Evolutionary conservation across 2,329 filamentous ascomycete genomes (phyloP).

Genomic region (Alternaria longipes): DNA sequence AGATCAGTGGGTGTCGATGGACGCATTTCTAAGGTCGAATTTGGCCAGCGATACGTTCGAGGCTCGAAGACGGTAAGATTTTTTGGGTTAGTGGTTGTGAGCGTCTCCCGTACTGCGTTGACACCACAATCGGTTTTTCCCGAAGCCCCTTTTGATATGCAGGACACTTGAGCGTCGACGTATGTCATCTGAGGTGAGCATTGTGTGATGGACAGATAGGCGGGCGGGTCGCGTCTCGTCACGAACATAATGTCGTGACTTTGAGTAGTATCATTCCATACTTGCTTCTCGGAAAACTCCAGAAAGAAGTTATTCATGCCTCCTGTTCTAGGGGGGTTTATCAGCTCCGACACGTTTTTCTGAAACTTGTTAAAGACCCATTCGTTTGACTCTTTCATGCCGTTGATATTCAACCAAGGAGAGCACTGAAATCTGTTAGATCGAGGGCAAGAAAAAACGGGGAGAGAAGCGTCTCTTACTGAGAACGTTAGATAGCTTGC

Average conservation of each 20-base stretch:
- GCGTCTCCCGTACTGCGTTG: neutral
- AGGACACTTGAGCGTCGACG: neutral
- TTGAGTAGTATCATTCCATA: neutral
- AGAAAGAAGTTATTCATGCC: neutral
- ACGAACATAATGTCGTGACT: neutral
- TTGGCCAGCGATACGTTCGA: neutral
- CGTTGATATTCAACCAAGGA: neutral
- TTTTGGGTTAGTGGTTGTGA: neutral
- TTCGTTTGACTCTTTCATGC: neutral
- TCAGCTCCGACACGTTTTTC: neutral
- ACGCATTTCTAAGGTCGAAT: neutral
- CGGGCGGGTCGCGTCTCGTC: neutral
- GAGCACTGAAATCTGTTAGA: neutral
- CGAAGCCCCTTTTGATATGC: neutral
- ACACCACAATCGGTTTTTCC: neutral
- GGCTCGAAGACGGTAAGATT: neutral
- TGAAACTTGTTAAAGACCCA: neutral
- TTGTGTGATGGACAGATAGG: neutral
- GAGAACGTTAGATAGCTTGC: neutral
- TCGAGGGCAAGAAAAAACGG: neutral
- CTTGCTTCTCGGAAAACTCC: neutral
- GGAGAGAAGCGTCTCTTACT: neutral
- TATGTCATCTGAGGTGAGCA: neutral
- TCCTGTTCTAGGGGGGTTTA: neutral
- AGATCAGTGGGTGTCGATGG: neutral